Conservation (phyloP, 495 filamentous ascomycete species). For the Talaromyces borbonicus region DNA sequence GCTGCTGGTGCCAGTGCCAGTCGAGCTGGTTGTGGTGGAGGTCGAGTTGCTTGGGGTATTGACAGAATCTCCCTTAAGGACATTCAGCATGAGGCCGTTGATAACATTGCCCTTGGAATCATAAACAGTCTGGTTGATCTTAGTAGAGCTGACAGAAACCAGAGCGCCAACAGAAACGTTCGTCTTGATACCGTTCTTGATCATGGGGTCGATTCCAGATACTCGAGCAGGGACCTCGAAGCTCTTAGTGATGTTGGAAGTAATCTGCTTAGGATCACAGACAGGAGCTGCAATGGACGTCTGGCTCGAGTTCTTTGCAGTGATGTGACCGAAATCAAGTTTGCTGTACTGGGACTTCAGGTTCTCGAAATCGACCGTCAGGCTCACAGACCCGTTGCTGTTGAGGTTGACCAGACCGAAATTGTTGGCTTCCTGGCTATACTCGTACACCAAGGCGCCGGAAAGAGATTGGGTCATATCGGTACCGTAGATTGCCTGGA, state of each 20-base stretch:
- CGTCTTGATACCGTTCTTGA: slow-evolving; percentile 38
- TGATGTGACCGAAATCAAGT: slow-evolving; percentile 56
- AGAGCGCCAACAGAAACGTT: slow-evolving; percentile 47
- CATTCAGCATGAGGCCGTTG: slow-evolving; percentile 41
- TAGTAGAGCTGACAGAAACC: slow-evolving; percentile 43
- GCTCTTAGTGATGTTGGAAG: slow-evolving; percentile 53
- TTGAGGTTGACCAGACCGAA: slow-evolving; percentile 71
- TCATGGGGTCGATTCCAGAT: slow-evolving; percentile 40
- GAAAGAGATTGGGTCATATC: slow-evolving; percentile 73
- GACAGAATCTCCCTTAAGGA: slow-evolving; percentile 37
- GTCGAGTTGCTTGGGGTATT: slow-evolving; percentile 42
- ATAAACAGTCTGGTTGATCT: slow-evolving; percentile 44
- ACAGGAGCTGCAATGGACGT: slow-evolving; percentile 40
- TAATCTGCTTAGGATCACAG: slow-evolving; percentile 56
- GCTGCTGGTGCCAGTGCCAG: slow-evolving; percentile 17
- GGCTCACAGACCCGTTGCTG: slow-evolving; percentile 49
- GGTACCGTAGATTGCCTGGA: slow-evolving; percentile 64
- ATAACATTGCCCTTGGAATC: slow-evolving; percentile 43
- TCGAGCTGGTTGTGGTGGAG: slow-evolving; percentile 30
- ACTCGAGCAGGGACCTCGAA: slow-evolving; percentile 61
- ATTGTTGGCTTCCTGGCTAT: slow-evolving; percentile 66
- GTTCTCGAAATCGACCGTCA: slow-evolving; percentile 65
- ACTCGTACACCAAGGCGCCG: slow-evolving; percentile 87
- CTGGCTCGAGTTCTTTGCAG: slow-evolving; percentile 45
- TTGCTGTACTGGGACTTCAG: slow-evolving; percentile 64